Percentiles rank a stretch among this genome's conserved stretches.
phyloP scores from a whole-genome alignment of 2,329 filamentous ascomycete genomes.

The Hirsutella rhossiliensis region DNA sequence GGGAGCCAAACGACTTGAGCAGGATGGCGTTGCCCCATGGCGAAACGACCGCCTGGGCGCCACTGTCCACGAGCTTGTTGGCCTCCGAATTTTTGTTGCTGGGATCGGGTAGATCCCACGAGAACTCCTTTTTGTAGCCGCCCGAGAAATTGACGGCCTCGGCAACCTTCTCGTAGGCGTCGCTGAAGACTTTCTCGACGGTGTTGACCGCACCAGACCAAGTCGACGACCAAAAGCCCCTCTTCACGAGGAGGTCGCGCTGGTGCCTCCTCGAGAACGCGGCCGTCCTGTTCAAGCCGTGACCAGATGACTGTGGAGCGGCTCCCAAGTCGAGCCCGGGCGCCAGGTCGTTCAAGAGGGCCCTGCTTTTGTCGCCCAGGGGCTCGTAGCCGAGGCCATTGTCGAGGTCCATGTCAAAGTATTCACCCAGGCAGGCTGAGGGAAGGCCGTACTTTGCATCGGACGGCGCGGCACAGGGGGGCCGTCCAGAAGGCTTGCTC shows the following conservation, averaged over 20 bases:
- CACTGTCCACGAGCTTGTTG: slow-evolving; percentile 7
- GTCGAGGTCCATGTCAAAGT: slow-evolving; percentile 17
- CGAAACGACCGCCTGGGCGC: slow-evolving; percentile 10
- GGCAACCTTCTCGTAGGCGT: not conserved
- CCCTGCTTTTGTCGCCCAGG: not conserved
- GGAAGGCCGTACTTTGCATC: slow-evolving; percentile 12
- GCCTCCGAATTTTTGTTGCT: not conserved
- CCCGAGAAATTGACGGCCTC: slow-evolving; percentile 4
- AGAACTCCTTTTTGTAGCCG: slow-evolving; percentile 6
- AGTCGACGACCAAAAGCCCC: not conserved
- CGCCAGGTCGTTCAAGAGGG: not conserved
- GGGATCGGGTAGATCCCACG: slow-evolving; percentile 10
- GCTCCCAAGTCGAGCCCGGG: not conserved
- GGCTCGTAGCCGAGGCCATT: slow-evolving; percentile 8
- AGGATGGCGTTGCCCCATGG: slow-evolving; percentile 17
- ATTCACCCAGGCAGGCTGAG: slow-evolving; percentile 13
- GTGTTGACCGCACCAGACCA: not conserved
- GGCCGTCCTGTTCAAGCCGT: not conserved
- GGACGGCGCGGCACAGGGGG: slow-evolving; percentile 4
- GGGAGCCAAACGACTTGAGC: slow-evolving; percentile 13
- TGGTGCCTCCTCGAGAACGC: not conserved
- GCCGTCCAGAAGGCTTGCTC: not conserved
- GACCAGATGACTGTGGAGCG: too few species aligned
- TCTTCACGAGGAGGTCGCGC: not conserved
- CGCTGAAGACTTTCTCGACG: not conserved